Percentiles rank a stretch among this genome's conserved stretches.
These are phyloP conservation scores for Leccinum incarnatum DNA, from an alignment of 768 basidiomycete genomes.

Conservation along the genomic window DNA sequence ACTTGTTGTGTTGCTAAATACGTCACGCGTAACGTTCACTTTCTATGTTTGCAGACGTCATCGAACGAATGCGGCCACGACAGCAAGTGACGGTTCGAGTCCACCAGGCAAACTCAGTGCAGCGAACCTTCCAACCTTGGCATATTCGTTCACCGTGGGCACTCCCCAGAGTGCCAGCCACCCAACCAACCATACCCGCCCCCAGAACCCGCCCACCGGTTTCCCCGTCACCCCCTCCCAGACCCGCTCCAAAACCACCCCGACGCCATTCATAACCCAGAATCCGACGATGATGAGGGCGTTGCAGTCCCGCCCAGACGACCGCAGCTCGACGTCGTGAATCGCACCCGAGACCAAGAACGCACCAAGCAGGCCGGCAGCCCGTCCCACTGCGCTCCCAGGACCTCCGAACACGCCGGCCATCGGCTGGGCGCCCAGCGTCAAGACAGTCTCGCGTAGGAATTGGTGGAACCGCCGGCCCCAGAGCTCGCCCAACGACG, in stretches of 20 bases:
- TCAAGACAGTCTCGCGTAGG: constrained; percentile 56
- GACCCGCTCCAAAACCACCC: constrained; percentile 46
- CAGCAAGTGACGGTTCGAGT: constrained; percentile 11
- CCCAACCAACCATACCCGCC: constrained; percentile 47
- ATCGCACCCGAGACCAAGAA: constrained; percentile 59
- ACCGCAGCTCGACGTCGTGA: constrained; percentile 56
- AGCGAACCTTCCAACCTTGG: constrained; percentile 12
- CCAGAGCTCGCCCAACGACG: constrained; percentile 64
- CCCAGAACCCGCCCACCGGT: constrained; percentile 44
- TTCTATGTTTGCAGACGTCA: too few relatives aligned
- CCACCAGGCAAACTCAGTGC: constrained; percentile 10
- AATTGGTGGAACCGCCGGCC: constrained; percentile 63
- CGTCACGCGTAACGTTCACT: too few relatives aligned
- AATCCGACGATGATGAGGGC: constrained; percentile 42
- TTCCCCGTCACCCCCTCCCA: constrained; percentile 43
- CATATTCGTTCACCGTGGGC: constrained; percentile 41
- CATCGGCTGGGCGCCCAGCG: constrained; percentile 46
- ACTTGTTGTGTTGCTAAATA: too few relatives aligned
- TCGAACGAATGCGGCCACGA: constrained; percentile 27
- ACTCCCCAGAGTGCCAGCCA: constrained; percentile 52
- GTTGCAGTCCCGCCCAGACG: constrained; percentile 48
- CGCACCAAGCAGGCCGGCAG: constrained; percentile 51
- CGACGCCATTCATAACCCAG: constrained; percentile 57
- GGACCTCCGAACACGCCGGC: constrained; percentile 40
- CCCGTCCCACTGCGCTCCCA: constrained; percentile 17